A percentile compares a stretch with the other conserved stretches of the same genome.
phyloP scores from a whole-genome alignment of 176 grass and related monocot genomes.

The Zoysia japonica region DNA sequence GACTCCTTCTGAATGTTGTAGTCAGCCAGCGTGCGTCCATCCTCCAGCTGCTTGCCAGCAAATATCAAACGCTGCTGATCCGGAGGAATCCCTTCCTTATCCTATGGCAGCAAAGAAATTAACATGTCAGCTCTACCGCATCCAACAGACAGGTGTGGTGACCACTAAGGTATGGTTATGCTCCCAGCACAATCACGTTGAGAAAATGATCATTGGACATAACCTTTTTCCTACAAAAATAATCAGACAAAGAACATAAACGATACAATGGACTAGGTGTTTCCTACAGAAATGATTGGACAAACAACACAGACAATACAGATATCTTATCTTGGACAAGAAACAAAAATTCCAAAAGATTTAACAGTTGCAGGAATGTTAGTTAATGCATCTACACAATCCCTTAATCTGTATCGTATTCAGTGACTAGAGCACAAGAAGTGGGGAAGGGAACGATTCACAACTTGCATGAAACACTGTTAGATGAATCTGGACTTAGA shows the following conservation, averaged over 20 bases:
- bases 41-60: conserved; percentile 84
- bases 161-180: not conserved
- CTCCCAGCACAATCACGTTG: not conserved
- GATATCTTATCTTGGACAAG: not conserved
- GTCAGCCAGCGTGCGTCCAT: conserved; percentile 81
- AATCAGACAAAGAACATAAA: not conserved
- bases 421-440: not conserved
- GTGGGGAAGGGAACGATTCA: not conserved
- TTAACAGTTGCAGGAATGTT: not conserved
- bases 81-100: conserved; percentile 87
- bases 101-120: conserved; percentile 32
- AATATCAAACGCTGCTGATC: conserved; percentile 87
- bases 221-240: not conserved
- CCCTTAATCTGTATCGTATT: not conserved
- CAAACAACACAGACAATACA: not conserved
- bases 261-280: not conserved
- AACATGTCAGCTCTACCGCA: conserved; percentile 8
- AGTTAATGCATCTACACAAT: not conserved
- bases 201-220: not conserved
- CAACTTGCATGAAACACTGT: not conserved
- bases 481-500: not conserved
- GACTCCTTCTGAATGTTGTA: conserved; percentile 96
- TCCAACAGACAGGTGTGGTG: not conserved
- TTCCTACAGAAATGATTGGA: not conserved
- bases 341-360: not conserved